Base-by-base conservation (phyloP, 495 filamentous ascomycete species). In the Hypoxylon fragiforme region DNA sequence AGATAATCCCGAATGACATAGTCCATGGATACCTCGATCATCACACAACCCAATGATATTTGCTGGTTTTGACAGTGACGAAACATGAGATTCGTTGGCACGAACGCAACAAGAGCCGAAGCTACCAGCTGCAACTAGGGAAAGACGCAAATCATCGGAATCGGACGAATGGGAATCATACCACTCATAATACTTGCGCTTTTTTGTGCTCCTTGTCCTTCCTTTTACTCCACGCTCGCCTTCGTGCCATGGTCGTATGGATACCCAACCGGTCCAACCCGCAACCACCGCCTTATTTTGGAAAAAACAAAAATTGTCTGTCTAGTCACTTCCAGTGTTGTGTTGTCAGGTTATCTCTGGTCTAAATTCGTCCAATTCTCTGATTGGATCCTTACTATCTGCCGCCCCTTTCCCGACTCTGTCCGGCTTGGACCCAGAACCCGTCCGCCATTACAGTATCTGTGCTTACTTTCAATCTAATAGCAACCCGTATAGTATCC, bases 91-190 rank as follows among this genome's bases (percentile, higher is more conserved):
- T 28, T 36, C 13, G 32, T 12, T 37, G 32, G 16, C 44, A 47
- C 44, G 44, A 47, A 47, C 44, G 31, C 28, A 21, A 9, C 12
- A 7, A 7, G n/a, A 34, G 28, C 31, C 13, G 5, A 14, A 8
- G 31, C 5, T 8, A 8, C 12, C n/a, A 5, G 31, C 46, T 49
- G 48, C 46, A 37, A 55, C 55, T 56, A 50, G 50, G 31, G 21
- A 43, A 15, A 40, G 24, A 36, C 28, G 42, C 40, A 48, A 54
- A 39, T 47, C 42, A 47, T 44, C 43, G 13, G 48, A 43, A 56
- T 52, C 52, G 52, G 58, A 56, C 58, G 58, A 62, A 62, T 62
- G 50, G 43, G 58, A 44, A 50, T 62, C 58, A 56, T 41, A 47
- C 58, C 58, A 56, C 47, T 44, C 30, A 21, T 21, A 39, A n/a